Base-by-base conservation (phyloP, 495 filamentous ascomycete genomes). In the Aspergillus bridgeri region DNA sequence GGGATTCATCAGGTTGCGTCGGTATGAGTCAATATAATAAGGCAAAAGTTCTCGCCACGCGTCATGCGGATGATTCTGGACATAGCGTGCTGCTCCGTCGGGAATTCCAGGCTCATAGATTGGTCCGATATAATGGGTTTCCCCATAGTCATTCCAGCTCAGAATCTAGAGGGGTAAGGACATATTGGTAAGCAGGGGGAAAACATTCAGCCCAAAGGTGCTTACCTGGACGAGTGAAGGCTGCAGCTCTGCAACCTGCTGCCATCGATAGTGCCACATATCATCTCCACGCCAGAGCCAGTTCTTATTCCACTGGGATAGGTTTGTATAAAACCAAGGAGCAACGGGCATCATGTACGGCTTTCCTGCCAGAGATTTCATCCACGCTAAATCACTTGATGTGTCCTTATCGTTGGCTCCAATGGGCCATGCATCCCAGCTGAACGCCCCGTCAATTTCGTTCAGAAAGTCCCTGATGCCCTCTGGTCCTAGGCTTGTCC, bases 311-410 rank as follows among this genome's bases (percentile, higher is more conserved):
- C 81, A 89, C 42, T 81, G 79, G 0, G 88, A 85, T 18, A 91
- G 74, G 52, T 88, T 86, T 65, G 77, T 79, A 60, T 88, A 92
- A 68, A 91, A 91, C 83, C 86, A 90, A 2, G 89, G 89, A 17
- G 86, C 86, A 15, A 89, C 83, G 17, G 83, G 81, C 88, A 90
- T 90, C 88, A 92, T 91, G 70, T 85, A 92, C 6, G 83, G 75
- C 68, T 89, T 89, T 1, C 76, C 79, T 7, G 61, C 66, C 11
- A 82, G 69, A 18, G 69, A 70, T 9, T 73, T 65, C 42, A 76
- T 73, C 70, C 84, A 90, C 0, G 74, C 69, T 19, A 68, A 57
- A 59, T 91, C 89, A 23, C 76, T 75, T 18, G 69, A 68, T 1
- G 74, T 76, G 3, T 73, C 72, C 67, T 85, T 87, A 29, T 79